Evolutionary conservation across 257 asterid species (phyloP), one percentile per base, ranked within the genome.

Genomic region (Forsythia suspensa): DNA sequence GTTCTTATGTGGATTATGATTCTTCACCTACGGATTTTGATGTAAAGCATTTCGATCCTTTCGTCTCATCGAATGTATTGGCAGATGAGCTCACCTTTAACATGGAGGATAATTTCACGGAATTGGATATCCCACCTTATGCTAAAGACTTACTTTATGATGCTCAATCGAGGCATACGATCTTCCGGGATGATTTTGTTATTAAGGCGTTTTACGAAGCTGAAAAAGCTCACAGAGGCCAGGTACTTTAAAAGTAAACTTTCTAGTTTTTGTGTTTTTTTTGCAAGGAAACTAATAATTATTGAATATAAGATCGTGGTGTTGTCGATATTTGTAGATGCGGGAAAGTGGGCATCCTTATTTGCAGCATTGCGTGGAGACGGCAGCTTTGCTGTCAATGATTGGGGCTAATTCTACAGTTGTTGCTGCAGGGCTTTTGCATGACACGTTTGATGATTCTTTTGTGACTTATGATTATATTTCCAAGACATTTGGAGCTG

Each of bases 281-380:
- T 20, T 21, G 68, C 70, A 3, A 24, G 16, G 18, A 24, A 63
- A 4, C 24, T 61, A 9, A 12, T 75, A 51, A 29, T 36, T 67
- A 61, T 4, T 34, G n/a, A 37, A 41, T 51, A 16, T 72, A 52
- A 52, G 13, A 63, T 63, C 41, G 12, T 76, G 70, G 67, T 66
- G 80, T 11, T 72, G 10, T 80, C 81, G 52, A 59, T 71, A 43
- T 80, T 9, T 87, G 86, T 85, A 96, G 99, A 83, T 84, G 79
- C 88, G 99, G 36, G 97, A 92, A 38, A 92, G 97, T 84, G 99
- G 99, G 2, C 94, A 92, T 87, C 98, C 97, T 41, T 94, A 96
- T 79, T 82, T 96, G 84, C 92, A 96, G 90, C 99, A 96, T 81
- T 96, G 99, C 76, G 91, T 94, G 74, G 99, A 96, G 81, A 96